These are phyloP conservation scores for Ambrosia hybrid DNA, from an alignment of 140 eudicot species.

Conservation along the genomic window DNA sequence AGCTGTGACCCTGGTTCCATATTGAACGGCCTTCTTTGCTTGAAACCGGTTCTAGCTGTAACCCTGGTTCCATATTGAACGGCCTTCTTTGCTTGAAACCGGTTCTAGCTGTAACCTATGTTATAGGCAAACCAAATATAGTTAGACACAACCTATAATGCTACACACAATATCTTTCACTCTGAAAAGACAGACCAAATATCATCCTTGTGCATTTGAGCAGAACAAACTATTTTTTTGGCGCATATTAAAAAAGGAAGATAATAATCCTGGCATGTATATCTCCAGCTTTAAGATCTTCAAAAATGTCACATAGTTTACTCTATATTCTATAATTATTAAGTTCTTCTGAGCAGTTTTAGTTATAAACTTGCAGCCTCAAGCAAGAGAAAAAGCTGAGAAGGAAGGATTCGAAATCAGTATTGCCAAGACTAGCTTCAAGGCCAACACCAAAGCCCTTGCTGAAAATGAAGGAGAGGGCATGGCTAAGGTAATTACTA, in stretches of 20 bases:
- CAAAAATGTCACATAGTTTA: background rate
- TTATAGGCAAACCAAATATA: too few species aligned
- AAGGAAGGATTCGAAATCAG: constrained; percentile 92
- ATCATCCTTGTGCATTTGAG: background rate
- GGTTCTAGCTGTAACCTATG: too few species aligned
- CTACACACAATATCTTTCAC: too few species aligned
- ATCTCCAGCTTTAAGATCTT: background rate
- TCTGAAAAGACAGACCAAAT: too few species aligned
- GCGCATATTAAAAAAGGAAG: background rate
- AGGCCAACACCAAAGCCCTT: constrained; percentile 36
- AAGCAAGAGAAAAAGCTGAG: constrained; percentile 90
- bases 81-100: too few species aligned
- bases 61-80: too few species aligned
- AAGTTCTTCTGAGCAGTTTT: constrained; percentile 4
- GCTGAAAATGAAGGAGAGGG: constrained; percentile 97
- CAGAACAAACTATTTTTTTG: background rate
- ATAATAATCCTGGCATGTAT: background rate
- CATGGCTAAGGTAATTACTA: constrained; percentile 70
- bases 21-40: too few species aligned
- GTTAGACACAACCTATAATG: too few species aligned
- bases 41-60: too few species aligned
- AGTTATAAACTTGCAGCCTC: constrained; percentile 57
- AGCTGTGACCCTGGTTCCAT: too few species aligned
- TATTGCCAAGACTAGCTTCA: constrained; percentile 87
- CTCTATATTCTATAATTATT: background rate